phyloP scores from a whole-genome alignment of 345 rosid genomes.

The Populus ilicifolia region DNA sequence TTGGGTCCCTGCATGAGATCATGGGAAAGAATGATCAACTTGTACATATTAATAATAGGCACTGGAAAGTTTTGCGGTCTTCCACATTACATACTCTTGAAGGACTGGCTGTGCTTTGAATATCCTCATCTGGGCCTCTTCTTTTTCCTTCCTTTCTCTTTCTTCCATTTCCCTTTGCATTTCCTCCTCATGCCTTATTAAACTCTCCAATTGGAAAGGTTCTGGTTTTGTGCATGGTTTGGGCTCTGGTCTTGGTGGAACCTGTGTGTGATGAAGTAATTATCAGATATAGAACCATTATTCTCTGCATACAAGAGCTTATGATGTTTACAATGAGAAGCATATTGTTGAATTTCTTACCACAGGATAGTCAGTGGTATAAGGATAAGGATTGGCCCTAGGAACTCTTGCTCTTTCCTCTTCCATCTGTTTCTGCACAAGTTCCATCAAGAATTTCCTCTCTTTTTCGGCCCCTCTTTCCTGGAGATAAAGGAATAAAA shows the following conservation, averaged over 20 bases:
- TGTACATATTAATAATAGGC: neutral
- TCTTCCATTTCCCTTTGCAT: constrained; percentile 78
- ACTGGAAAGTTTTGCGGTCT: neutral
- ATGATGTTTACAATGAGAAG: neutral
- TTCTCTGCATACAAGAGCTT: neutral
- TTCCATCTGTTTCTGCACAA: constrained; percentile 54
- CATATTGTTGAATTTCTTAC: constrained; percentile 32
- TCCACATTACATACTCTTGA: constrained; percentile 57
- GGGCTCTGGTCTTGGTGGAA: constrained; percentile 87
- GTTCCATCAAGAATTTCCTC: constrained; percentile 54
- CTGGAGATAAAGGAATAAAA: constrained; percentile 31
- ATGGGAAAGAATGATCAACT: neutral
- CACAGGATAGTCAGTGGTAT: constrained; percentile 94
- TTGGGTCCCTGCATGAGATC: constrained; percentile 59
- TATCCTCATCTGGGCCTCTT: constrained; percentile 63
- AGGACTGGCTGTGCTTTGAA: constrained; percentile 78
- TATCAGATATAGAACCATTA: neutral
- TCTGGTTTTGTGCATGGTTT: constrained; percentile 76
- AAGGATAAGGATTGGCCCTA: constrained; percentile 88
- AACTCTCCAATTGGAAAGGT: constrained; percentile 85
- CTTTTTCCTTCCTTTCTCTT: constrained; percentile 59
- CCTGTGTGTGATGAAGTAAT: constrained; percentile 32
- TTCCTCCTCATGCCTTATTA: constrained; percentile 87
- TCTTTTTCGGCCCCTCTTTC: constrained; percentile 93
- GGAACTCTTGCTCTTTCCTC: constrained; percentile 77